phyloP scores from a whole-genome alignment of 768 basidiomycete species.

The Trametes punicea region DNA sequence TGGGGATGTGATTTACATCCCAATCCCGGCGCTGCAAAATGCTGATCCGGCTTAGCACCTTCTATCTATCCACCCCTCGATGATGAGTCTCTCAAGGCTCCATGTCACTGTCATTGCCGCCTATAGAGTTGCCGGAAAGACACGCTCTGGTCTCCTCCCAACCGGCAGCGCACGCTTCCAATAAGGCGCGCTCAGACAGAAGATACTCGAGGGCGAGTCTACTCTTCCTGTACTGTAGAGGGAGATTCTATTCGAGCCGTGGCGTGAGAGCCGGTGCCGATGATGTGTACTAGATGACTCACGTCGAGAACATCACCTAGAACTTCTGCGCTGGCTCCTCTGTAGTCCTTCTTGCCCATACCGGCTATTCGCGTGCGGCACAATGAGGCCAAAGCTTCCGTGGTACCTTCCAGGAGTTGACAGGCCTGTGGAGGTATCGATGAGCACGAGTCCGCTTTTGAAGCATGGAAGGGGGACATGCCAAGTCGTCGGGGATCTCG shows the following conservation, averaged over 20 bases:
- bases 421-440: background rate
- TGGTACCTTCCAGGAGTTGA: background rate
- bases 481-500: background rate
- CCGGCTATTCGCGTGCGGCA: slow-evolving; percentile 8
- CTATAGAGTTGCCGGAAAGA: background rate
- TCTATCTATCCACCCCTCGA: background rate
- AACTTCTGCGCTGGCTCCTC: slow-evolving; percentile 1
- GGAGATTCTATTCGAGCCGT: slow-evolving; percentile 13
- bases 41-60: no score
- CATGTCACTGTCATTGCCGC: background rate
- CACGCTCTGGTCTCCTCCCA: slow-evolving; percentile 22
- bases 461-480: background rate
- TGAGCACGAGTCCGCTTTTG: background rate
- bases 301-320: slow-evolving; percentile 18
- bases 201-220: slow-evolving; percentile 22
- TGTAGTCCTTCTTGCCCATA: slow-evolving; percentile 12
- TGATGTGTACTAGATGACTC: no score
- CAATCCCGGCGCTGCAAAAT: no score
- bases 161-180: slow-evolving; percentile 22
- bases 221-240: slow-evolving; percentile 10
- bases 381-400: background rate
- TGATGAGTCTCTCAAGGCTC: background rate
- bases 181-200: slow-evolving; percentile 26
- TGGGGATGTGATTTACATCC: no score
- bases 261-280: background rate